Evolutionary conservation across 805 yeast genomes (phyloP).

Genomic region (Wickerhamomyces chambardii): DNA sequence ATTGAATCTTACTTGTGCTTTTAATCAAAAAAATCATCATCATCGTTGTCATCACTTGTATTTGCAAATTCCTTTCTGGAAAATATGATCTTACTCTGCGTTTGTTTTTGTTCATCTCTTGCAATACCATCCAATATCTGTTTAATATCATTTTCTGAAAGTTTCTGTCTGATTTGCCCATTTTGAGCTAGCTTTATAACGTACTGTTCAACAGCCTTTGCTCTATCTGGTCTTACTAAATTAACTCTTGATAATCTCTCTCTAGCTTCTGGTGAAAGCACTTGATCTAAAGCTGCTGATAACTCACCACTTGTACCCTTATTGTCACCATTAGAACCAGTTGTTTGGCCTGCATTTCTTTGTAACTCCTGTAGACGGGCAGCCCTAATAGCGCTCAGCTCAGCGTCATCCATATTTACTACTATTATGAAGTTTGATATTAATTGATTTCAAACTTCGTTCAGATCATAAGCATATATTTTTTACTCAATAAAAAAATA

Average conservation of each 20-base stretch:
- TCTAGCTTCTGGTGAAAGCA: slow-evolving; percentile 75
- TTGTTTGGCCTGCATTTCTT: slow-evolving; percentile 31
- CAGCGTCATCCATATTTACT: slow-evolving; percentile 92
- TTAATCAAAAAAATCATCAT: slow-evolving; percentile 37
- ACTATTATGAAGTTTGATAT: too few species aligned
- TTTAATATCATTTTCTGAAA: slow-evolving; percentile 78
- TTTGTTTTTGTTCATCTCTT: slow-evolving; percentile 56
- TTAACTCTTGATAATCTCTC: slow-evolving; percentile 82
- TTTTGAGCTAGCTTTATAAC: slow-evolving; percentile 61
- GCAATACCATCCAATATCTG: slow-evolving; percentile 77
- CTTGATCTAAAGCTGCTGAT: slow-evolving; percentile 40
- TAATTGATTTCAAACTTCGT: too few species aligned
- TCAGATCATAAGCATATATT: too few species aligned
- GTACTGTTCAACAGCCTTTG: slow-evolving; percentile 78
- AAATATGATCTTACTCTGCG: slow-evolving; percentile 50
- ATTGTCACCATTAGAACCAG: slow-evolving; percentile 4
- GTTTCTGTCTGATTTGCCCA: slow-evolving; percentile 67
- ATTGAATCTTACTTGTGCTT: neutral
- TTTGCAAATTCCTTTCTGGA: slow-evolving; percentile 13
- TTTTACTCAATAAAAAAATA: too few species aligned
- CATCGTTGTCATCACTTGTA: slow-evolving; percentile 22
- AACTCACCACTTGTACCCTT: neutral
- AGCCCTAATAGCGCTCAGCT: slow-evolving; percentile 81
- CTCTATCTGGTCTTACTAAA: slow-evolving; percentile 88
- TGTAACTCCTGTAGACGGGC: slow-evolving; percentile 88